Conservation (phyloP, 441 rosid genomes). For the Populus tomentosa region DNA sequence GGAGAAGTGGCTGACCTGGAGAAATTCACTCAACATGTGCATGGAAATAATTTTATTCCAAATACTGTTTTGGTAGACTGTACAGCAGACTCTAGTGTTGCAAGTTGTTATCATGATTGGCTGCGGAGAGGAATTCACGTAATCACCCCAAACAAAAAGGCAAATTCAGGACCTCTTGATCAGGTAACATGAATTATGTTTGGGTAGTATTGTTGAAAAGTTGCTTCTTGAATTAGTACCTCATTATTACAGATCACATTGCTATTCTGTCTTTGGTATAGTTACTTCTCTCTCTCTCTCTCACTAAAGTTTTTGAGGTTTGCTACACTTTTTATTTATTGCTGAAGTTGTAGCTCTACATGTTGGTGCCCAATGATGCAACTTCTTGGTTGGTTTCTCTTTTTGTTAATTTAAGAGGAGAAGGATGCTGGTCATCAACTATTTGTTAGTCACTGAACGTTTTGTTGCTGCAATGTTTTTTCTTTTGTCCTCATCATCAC, state of each 20-base stretch:
- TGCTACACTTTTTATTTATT: neutral
- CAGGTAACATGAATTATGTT: constrained; percentile 35
- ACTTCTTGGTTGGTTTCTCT: neutral
- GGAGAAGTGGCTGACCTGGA: constrained; percentile 72
- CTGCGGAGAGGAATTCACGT: constrained; percentile 85
- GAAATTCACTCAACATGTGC: constrained; percentile 69
- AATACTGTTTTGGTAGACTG: constrained; percentile 89
- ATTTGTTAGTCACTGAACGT: neutral
- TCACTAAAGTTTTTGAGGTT: neutral
- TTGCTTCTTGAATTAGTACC: neutral
- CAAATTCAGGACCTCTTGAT: constrained; percentile 94
- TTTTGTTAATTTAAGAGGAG: neutral
- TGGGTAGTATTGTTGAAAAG: neutral
- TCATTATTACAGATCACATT: neutral
- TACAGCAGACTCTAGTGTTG: constrained; percentile 76
- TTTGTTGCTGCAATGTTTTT: neutral
- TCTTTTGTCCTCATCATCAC: neutral
- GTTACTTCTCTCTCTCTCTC: neutral
- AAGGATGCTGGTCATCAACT: neutral
- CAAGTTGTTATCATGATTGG: constrained; percentile 74
- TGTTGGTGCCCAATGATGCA: neutral
- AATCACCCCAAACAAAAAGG: constrained; percentile 89
- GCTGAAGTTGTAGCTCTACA: neutral
- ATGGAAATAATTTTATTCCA: constrained; percentile 81
- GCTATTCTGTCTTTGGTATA: neutral